Evolutionary conservation across 2,329 filamentous ascomycete species (phyloP).

Genomic region (Aspergillus ustus): DNA sequence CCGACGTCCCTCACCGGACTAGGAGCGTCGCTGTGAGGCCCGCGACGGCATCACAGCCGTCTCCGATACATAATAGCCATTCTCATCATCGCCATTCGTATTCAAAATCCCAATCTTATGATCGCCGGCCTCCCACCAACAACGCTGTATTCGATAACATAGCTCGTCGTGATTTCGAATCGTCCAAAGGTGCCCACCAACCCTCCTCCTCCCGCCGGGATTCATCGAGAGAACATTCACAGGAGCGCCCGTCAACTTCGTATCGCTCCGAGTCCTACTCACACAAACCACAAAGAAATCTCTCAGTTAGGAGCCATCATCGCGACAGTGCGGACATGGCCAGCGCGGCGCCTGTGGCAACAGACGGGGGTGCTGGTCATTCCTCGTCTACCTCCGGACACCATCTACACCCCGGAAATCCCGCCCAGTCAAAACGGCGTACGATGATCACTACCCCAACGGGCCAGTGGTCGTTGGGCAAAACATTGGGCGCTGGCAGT

Average conservation of each 20-base stretch:
- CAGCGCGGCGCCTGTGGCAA: conserved; percentile 54
- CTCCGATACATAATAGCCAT: conserved; percentile 36
- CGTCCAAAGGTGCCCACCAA: conserved; percentile 66
- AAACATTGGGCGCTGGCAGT: conserved; percentile 95
- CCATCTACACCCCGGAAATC: conserved; percentile 35
- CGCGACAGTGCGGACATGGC: conserved; percentile 51
- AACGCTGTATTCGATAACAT: conserved; percentile 56
- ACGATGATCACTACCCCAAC: conserved; percentile 90
- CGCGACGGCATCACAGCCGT: conserved; percentile 42
- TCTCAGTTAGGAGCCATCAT: conserved; percentile 47
- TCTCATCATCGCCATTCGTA: conserved; percentile 38
- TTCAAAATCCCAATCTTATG: conserved; percentile 48
- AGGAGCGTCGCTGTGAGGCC: conserved; percentile 51
- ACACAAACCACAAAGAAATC: conserved; percentile 45
- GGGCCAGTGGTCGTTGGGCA: conserved; percentile 92
- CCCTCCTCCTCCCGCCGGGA: conserved; percentile 61
- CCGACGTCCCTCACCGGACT: conserved; percentile 52
- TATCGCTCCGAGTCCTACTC: conserved; percentile 61
- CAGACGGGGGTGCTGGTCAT: conserved; percentile 59
- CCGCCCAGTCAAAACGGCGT: conserved; percentile 56
- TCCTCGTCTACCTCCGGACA: conserved; percentile 50
- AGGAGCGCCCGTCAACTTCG: conserved; percentile 45
- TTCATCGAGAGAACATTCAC: conserved; percentile 65
- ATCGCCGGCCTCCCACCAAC: conserved; percentile 52
- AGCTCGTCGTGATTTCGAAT: conserved; percentile 74